phyloP scores from a whole-genome alignment of 768 basidiomycete species.

The Boletus rubropictus region DNA sequence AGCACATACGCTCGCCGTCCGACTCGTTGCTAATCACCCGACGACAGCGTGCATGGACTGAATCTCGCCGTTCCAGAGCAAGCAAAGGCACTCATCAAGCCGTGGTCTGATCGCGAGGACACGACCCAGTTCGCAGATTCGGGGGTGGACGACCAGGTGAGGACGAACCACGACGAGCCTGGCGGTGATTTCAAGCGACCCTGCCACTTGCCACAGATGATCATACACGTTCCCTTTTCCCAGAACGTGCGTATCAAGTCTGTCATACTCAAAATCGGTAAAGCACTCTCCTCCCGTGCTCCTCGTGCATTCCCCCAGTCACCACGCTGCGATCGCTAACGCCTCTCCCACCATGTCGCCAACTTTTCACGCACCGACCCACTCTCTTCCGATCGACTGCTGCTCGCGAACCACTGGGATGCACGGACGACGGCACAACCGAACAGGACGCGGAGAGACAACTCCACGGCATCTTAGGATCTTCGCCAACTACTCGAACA shows the following conservation, averaged over 20 bases:
- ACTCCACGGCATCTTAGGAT: slow-evolving; percentile 71
- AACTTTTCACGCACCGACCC: slow-evolving; percentile 5
- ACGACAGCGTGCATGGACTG: slow-evolving; percentile 66
- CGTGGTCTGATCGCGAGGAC: slow-evolving; percentile 75
- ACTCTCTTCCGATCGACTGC: neutral
- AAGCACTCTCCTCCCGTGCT: slow-evolving; percentile 13
- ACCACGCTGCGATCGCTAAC: slow-evolving; percentile 10
- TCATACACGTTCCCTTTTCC: slow-evolving; percentile 76
- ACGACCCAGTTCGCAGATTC: slow-evolving; percentile 64
- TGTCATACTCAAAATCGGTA: slow-evolving; percentile 71
- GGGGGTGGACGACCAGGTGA: slow-evolving; percentile 80
- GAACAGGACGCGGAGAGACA: slow-evolving; percentile 66
- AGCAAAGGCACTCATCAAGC: slow-evolving; percentile 71
- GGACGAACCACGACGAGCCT: slow-evolving; percentile 11
- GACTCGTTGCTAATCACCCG: slow-evolving; percentile 1
- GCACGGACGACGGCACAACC: slow-evolving; percentile 2
- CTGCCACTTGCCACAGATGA: slow-evolving; percentile 43
- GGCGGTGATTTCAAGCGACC: slow-evolving; percentile 11
- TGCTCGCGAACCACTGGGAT: slow-evolving; percentile 2
- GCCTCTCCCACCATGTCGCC: neutral
- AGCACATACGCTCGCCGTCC: slow-evolving; percentile 13
- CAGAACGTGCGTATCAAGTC: slow-evolving; percentile 74
- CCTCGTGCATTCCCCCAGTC: slow-evolving; percentile 9
- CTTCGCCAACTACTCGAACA: slow-evolving; percentile 67
- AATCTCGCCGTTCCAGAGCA: slow-evolving; percentile 78